Evolutionary conservation across 148 eudicot genomes (phyloP), one percentile per base, ranked within the genome.

Genomic region (Arbutus unedo): DNA sequence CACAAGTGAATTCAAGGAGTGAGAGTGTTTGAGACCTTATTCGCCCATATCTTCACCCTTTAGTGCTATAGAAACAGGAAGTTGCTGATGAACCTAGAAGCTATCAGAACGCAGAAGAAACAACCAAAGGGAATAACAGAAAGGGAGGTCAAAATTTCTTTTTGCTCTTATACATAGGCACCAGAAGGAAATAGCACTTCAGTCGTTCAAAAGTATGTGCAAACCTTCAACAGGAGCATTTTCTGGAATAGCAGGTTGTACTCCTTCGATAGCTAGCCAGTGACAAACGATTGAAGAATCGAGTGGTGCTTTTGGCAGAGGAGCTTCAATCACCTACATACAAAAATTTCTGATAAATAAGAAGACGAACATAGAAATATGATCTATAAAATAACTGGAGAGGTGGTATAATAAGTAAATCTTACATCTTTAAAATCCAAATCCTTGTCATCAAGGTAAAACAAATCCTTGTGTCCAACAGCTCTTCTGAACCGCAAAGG

Each of bases 181-280:
- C 38, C 38, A 31, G 38, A 31, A 31, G 38, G 38, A 31, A 31
- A 31, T 31, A 31, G 38, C 38, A 31, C 1, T 31, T 31, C 38
- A 31, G 38, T 31, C 38, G 38, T 31, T 31, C 38, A 31, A 31
- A 31, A 31, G 38, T 31, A 31, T 31, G 51, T 9, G 83, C 77
- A 47, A 62, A 91, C 96, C 94, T 90, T 89, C 92, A n/a, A 89
- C 88, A 10, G 91, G 90, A 81, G 96, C 91, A 85, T 93, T 93
- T 86, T 93, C 93, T 55, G 96, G 96, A 85, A 93, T 90, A 51
- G 90, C 94, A 82, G 94, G 96, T 84, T 93, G 96, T 84, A 93
- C 91, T 48, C 94, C 96, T 85, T 93, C 94, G 53, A 93, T 89
- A 82, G 96, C 96, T 72, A 93, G 83, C 96, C 96, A 93, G 76